Conservation (phyloP, 148 eudicot genomes). For the Nyssa sinensis region DNA sequence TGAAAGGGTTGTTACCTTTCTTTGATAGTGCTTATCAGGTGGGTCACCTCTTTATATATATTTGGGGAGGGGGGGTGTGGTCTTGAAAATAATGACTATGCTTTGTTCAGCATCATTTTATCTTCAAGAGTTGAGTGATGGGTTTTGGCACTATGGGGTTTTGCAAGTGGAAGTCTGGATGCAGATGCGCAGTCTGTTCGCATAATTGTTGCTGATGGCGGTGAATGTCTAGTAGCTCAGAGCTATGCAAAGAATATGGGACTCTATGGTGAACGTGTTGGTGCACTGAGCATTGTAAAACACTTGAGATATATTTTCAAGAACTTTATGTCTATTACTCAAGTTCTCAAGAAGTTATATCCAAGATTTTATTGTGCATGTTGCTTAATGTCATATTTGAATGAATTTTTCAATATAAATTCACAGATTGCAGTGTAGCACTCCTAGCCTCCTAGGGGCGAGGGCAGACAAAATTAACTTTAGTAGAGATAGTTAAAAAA, state of each 20-base stretch:
- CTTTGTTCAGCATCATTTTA: background rate
- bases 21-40: conserved; percentile 99
- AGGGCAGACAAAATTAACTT: too few relatives aligned
- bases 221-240: conserved; percentile 92
- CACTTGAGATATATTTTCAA: background rate
- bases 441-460: too few relatives aligned
- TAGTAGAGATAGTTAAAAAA: too few relatives aligned
- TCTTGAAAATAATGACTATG: background rate
- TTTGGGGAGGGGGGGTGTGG: too few relatives aligned
- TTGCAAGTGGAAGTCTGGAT: conserved; percentile 95
- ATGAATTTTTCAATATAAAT: too few relatives aligned
- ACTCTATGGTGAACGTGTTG: conserved; percentile 97
- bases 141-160: conserved; percentile 54
- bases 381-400: background rate
- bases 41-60: too few relatives aligned
- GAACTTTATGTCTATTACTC: background rate
- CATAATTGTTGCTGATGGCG: conserved; percentile 89
- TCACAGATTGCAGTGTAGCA: too few relatives aligned
- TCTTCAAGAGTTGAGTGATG: background rate
- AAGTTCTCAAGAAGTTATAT: background rate
- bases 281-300: conserved; percentile 94
- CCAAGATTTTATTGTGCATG: background rate
- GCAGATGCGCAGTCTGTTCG: conserved; percentile 84
- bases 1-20: conserved; percentile 76
- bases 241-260: conserved; percentile 99